Base-by-base conservation (phyloP, 2,329 filamentous ascomycete species). In the Botryotinia globosa region DNA sequence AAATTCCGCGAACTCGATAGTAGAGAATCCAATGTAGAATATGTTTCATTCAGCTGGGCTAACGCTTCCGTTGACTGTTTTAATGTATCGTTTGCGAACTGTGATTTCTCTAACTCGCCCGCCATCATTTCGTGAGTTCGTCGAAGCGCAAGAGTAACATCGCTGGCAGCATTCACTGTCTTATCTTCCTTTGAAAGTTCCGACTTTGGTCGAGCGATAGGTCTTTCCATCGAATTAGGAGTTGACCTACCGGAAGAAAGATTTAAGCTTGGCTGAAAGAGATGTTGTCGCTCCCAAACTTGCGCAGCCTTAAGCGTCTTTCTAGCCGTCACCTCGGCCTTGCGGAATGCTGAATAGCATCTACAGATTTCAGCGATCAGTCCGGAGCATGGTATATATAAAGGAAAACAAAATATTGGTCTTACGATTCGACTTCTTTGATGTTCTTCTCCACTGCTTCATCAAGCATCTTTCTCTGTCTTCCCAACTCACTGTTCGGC, bases 51-150 rank as follows among this genome's bases (percentile, higher is more conserved):
- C 1, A 99, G 87, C 75, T 93, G 89, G 70, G 88, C 87, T n/a
- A 99, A 87, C 18, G 94, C 94, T 16, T 90, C 91, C 10, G 93
- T 95, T 2, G 92, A 94, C 83, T 96, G 91, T 74, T 91, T 90
- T 78, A 99, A 86, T 1, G 94, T 97, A 81, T 97, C 91, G 78
- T 96, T 91, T 29, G 95, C 95, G 80, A 97, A 98, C 78, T 93
- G 91, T 76, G 93, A 97, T 74, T 94, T 91, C 64, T 91, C 89
- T 12, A 99, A 88, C 84, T 98, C 94, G 7, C 89, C 87, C 75
- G 93, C 90, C 85, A 98, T 94, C 79, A 97, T 87, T 75, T 92
- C 89, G 82, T 98, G 94, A 9, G 95, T 97, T 74, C 94, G 87
- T 74, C 94, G 88, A 69, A 99, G 87, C 2, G 94, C 92, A 66